phyloP scores from a whole-genome alignment of 495 filamentous ascomycete species.

The Hapsidospora chrysogenum region DNA sequence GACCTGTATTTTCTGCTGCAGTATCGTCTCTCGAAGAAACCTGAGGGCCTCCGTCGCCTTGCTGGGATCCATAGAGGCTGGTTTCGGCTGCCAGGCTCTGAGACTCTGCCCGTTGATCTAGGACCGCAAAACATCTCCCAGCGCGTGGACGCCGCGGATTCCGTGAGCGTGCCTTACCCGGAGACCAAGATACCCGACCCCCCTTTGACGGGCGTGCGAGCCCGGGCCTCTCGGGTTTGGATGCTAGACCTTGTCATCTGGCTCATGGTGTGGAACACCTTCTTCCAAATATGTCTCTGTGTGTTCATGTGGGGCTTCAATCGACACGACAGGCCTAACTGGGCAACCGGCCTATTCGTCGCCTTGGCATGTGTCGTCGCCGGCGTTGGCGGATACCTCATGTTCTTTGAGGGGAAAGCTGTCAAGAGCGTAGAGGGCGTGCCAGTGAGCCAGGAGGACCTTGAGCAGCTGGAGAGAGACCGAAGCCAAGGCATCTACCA shows the following conservation, averaged over 20 bases:
- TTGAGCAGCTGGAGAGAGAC: slow-evolving; percentile 25
- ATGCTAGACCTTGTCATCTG: slow-evolving; percentile 69
- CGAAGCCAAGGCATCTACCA: slow-evolving; percentile 31
- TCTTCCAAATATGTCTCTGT: slow-evolving; percentile 52
- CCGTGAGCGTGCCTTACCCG: slow-evolving; percentile 36
- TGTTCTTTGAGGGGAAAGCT: slow-evolving; percentile 44
- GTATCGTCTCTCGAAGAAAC: slow-evolving; percentile 38
- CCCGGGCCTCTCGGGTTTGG: slow-evolving; percentile 50
- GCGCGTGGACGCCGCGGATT: slow-evolving; percentile 12
- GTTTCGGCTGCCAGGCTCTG: slow-evolving; percentile 49
- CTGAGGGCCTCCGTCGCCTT: slow-evolving; percentile 38
- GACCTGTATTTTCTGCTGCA: slow-evolving; percentile 54
- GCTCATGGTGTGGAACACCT: slow-evolving; percentile 57
- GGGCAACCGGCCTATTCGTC: slow-evolving; percentile 61
- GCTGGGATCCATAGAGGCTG: slow-evolving; percentile 52
- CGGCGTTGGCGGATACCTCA: slow-evolving; percentile 49
- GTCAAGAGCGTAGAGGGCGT: slow-evolving; percentile 54
- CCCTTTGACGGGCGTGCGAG: slow-evolving; percentile 46
- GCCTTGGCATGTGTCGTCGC: slow-evolving; percentile 51
- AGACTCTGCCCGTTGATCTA: slow-evolving; percentile 21
- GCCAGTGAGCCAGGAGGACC: slow-evolving; percentile 25
- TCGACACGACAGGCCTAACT: slow-evolving; percentile 49
- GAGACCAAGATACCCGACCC: slow-evolving; percentile 31
- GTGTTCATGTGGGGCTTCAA: slow-evolving; percentile 71
- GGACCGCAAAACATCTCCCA: slow-evolving; percentile 28